Evolutionary conservation across 257 asterid species (phyloP), one percentile per base, ranked within the genome.

Genomic region (Nicotiana otophora): DNA sequence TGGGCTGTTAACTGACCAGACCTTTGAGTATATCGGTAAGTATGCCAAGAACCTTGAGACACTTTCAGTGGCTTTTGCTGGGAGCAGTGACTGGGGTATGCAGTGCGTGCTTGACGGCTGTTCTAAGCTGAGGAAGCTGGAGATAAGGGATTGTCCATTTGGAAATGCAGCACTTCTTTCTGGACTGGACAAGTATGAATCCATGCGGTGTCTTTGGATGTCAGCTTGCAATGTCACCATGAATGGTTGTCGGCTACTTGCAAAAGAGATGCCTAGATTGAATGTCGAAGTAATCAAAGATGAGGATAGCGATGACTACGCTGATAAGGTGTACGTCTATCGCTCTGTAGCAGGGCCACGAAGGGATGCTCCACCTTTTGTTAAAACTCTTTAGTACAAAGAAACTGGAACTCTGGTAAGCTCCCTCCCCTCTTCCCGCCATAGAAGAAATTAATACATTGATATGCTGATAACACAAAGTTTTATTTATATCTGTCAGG

Each of bases 1-100:
- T 0, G 97, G 98, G 72, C 92, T 76, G 53, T 88, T 94, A 65
- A 94, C 97, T 11, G 98, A 94, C 76, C 88, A 84, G 64, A 89
- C 97, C 33, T 94, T 94, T 3, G 96, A 94, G 86, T 93, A 89
- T 70, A 94, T 94, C 9, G 98, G 98, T 14, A 86, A 84, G 69
- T 91, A 94, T 14, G 97, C 97, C 14, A 93, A 93, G 65, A 93
- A 91, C 85, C 92, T 94, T 7, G 97, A 93, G 89, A 93, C 96
- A 0, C 92, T 94, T 46, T 93, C 98, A 0, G 98, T 94, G 82
- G 97, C 98, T n/a, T 95, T 95, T 83, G 96, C 97, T 58, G 98
- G 97, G 26, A 84, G 90, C 16, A 95, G 94, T 65, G 98, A 95
- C 78, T 46, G 88, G 91, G 98, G 91, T 39, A 95, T 95, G 98